These are phyloP conservation scores for Fusarium euwallaceae DNA, from an alignment of 2,329 filamentous ascomycete genomes.

Conservation along the genomic window DNA sequence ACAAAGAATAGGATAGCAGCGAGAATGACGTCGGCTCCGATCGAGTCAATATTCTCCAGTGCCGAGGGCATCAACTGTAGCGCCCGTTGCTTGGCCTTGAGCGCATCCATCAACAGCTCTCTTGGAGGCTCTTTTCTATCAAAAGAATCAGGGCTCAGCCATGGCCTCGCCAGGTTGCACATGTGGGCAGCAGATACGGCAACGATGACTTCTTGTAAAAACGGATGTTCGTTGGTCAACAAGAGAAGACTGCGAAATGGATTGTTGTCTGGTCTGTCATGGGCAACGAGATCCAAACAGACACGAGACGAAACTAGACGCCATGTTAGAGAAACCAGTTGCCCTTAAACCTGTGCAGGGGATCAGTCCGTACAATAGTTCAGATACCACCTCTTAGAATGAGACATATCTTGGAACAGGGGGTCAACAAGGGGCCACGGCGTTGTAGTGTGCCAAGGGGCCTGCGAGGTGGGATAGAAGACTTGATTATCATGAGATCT, in stretches of 20 bases:
- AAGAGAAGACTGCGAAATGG: slow-evolving; percentile 60
- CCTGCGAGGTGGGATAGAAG: slow-evolving; percentile 14
- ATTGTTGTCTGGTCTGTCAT: slow-evolving; percentile 58
- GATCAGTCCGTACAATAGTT: slow-evolving; percentile 52
- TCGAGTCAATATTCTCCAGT: slow-evolving; percentile 52
- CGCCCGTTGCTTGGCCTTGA: slow-evolving; percentile 60
- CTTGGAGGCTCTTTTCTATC: slow-evolving; percentile 49
- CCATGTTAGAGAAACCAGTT: slow-evolving; percentile 17
- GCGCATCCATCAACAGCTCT: slow-evolving; percentile 54
- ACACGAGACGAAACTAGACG: slow-evolving; percentile 59
- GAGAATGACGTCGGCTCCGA: slow-evolving; percentile 57
- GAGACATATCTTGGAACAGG: slow-evolving; percentile 65
- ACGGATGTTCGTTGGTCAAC: slow-evolving; percentile 54
- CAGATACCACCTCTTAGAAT: slow-evolving; percentile 57
- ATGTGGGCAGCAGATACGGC: slow-evolving; percentile 63
- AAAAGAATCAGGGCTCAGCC: slow-evolving; percentile 42
- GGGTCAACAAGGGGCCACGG: slow-evolving; percentile 58
- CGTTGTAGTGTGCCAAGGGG: slow-evolving; percentile 33
- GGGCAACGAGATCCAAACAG: slow-evolving; percentile 64
- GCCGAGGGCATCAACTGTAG: slow-evolving; percentile 56
- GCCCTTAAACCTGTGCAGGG: neutral
- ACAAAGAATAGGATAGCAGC: slow-evolving; percentile 63
- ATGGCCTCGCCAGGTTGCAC: slow-evolving; percentile 50
- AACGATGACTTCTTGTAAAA: slow-evolving; percentile 61
- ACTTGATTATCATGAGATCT: slow-evolving; percentile 33